Conservation (phyloP, 2,329 filamentous ascomycete genomes). For the Xylariomycetidae sp. region DNA sequence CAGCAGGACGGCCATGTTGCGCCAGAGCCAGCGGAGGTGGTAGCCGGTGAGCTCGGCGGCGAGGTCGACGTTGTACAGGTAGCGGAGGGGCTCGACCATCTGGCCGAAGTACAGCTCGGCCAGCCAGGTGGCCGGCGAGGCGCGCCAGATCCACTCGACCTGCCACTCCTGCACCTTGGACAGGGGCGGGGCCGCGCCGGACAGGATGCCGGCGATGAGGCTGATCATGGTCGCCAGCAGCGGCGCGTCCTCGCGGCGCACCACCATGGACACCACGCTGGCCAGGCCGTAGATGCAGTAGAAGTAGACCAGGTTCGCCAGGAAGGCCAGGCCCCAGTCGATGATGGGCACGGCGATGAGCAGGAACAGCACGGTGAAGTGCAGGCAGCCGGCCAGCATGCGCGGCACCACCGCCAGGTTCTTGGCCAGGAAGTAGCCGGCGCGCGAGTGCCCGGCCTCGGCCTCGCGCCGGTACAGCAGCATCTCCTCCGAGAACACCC, state of each 20-base stretch:
- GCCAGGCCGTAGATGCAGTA: conserved; percentile 54
- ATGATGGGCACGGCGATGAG: conserved; percentile 45
- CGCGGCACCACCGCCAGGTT: conserved; percentile 44
- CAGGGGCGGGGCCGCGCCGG: conserved; percentile 46
- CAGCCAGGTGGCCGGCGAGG: conserved; percentile 48
- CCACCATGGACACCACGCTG: conserved; percentile 45
- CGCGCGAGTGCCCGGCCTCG: conserved; percentile 48
- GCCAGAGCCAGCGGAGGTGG: conserved; percentile 35
- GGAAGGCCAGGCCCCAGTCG: conserved; percentile 40
- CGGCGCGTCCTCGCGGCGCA: conserved; percentile 50
- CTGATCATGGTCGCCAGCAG: conserved; percentile 48
- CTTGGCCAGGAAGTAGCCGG: conserved; percentile 53
- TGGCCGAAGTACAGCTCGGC: conserved; percentile 50
- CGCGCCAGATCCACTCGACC: conserved; percentile 49
- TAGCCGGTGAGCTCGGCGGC: conserved; percentile 40
- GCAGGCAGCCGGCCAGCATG: conserved; percentile 44
- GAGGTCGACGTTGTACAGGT: conserved; percentile 44
- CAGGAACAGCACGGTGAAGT: conserved; percentile 47
- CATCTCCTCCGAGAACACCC: conserved; percentile 51
- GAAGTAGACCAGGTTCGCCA: conserved; percentile 49
- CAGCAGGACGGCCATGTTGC: conserved; percentile 39
- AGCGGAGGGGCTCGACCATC: conserved; percentile 40
- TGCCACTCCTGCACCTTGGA: conserved; percentile 44
- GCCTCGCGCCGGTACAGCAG: conserved; percentile 49
- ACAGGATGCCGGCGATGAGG: conserved; percentile 48